Base-by-base conservation (phyloP, 108 stramenopile species). In the Cyclotella kingstonii region DNA sequence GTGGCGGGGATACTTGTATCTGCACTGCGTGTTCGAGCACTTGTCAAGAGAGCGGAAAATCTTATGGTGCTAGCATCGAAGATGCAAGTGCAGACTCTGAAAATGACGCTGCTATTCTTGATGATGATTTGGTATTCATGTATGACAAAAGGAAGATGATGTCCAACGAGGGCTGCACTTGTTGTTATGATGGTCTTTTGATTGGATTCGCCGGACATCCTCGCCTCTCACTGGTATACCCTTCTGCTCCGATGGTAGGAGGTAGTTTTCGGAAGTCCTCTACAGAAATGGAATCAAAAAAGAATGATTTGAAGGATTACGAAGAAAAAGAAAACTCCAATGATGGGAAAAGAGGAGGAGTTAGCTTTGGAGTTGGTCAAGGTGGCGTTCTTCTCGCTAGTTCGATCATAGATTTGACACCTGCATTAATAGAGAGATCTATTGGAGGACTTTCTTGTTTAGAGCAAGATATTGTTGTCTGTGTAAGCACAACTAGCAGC, bases 131-230 rank as follows among this genome's bases (percentile, higher is more conserved):
- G 14, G 17, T 40, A 41, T 18, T 30, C 25, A 19, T 63, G 14
- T 33, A 41, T 50, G 15, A 29, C 34, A 31, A 36, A 9, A 15
- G 56, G 3, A 22, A 28, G 29, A 51, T 2, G 1, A 26, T 34
- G 9, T 9, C 30, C 8, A 28, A 50, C 15, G 51, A 39, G 12
- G 69, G 72, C 41, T 38, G 80, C 2, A 19, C 18, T 6, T 43
- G 34, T n/a, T 35, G 42, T 27, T 68, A 63, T 51, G 78, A 79
- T 58, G 78, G 68, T 21, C 60, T 93, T 17, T 33, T 93, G 34
- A 48, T 93, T 35, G 91, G 88, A 35, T 93, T 93, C 59, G 73
- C 82, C 0, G 91, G 91, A 6, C 70, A 80, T 60, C 87, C 91
- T 0, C 78, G 87, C 17, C 74, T 90, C 31, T 68, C 77, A 3